These are phyloP conservation scores for Cardamine chenopodiifolia DNA, from an alignment of 345 rosid species.

Conservation along the genomic window DNA sequence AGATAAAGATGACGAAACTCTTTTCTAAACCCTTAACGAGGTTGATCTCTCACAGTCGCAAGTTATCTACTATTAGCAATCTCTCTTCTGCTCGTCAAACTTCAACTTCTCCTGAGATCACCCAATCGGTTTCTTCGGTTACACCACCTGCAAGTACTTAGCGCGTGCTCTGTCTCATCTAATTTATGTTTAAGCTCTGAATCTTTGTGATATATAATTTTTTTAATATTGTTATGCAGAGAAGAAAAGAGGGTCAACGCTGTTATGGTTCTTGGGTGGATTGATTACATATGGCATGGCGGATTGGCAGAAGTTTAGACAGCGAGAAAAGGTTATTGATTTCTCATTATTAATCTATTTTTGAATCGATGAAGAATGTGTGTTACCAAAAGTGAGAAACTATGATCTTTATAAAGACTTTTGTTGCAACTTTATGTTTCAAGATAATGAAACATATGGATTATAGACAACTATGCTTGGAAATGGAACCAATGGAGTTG, in stretches of 20 bases:
- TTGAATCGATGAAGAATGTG: not conserved
- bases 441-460: conserved; percentile 58
- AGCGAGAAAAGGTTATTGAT: not conserved
- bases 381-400: not conserved
- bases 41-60: conserved; percentile 26
- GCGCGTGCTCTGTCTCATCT: not conserved
- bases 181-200: conserved; percentile 19
- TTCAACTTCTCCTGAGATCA: conserved; percentile 32
- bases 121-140: conserved; percentile 30
- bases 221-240: conserved; percentile 24
- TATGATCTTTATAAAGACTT: not conserved
- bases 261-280: conserved; percentile 72
- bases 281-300: conserved; percentile 31
- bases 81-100: conserved; percentile 19
- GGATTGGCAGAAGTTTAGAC: not conserved
- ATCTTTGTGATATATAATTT: not conserved
- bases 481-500: conserved; percentile 61
- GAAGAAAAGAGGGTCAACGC: conserved; percentile 50
- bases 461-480: conserved; percentile 56
- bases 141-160: conserved; percentile 45
- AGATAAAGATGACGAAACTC: conserved; percentile 33
- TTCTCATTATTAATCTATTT: not conserved
- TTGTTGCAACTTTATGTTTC: not conserved
- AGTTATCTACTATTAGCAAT: conserved; percentile 14
- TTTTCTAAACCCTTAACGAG: conserved; percentile 49